Conservation (phyloP, 495 filamentous ascomycete species). For the Aspergillus avenaceus region DNA sequence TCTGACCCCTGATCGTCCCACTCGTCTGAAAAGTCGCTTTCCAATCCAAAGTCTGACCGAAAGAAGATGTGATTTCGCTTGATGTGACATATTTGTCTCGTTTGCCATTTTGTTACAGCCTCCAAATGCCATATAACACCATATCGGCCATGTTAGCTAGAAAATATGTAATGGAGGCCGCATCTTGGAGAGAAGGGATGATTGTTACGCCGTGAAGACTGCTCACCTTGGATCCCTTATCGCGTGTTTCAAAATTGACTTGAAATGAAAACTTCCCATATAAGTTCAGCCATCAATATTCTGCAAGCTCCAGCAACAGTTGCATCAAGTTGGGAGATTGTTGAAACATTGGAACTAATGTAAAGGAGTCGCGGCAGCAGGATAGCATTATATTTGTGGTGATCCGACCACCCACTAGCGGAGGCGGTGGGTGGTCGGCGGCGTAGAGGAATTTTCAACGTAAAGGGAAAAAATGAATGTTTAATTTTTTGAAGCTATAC, state of each 20-base stretch:
- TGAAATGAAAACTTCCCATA: no score
- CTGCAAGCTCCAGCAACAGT: no score
- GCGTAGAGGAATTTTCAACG: slow-evolving; percentile 2
- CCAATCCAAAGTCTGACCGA: background rate
- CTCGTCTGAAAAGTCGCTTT: background rate
- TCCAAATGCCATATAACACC: no score
- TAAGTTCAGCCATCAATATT: no score
- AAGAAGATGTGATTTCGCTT: background rate
- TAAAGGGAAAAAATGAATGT: background rate
- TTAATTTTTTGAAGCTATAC: background rate
- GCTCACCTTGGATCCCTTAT: background rate
- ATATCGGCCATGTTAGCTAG: background rate
- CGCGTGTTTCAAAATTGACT: no score
- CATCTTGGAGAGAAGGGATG: background rate
- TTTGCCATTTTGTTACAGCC: background rate
- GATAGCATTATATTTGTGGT: background rate
- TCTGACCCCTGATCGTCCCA: slow-evolving; percentile 5
- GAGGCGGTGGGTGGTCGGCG: background rate
- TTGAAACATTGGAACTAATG: background rate
- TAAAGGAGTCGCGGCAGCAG: no score
- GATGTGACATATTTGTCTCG: background rate
- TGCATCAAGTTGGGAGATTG: no score
- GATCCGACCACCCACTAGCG: background rate
- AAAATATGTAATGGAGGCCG: background rate
- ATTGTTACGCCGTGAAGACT: background rate